These are phyloP conservation scores for Neurospora discreta DNA, from an alignment of 495 filamentous ascomycete species.

Conservation along the genomic window DNA sequence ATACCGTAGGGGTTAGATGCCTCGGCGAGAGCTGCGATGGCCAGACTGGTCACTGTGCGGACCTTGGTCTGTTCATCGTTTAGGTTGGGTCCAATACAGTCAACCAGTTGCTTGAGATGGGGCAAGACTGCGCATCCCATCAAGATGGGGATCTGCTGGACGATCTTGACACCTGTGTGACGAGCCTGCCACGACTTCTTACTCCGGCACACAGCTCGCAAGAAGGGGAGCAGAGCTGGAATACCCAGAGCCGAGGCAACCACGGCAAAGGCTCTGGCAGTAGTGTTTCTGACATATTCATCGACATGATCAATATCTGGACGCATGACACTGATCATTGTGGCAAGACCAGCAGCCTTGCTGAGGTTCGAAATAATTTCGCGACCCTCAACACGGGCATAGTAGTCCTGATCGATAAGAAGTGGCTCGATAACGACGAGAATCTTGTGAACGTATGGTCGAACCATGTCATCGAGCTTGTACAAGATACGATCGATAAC, in stretches of 20 bases:
- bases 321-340: conserved; percentile 98
- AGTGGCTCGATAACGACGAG: conserved; percentile 97
- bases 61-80: conserved; percentile 98
- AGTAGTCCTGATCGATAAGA: conserved; percentile 98
- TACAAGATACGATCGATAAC: conserved; percentile 98
- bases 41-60: conserved; percentile 85
- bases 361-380: conserved; percentile 97
- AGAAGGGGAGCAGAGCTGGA: conserved; percentile 86
- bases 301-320: conserved; percentile 98
- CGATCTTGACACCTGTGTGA: conserved; percentile 98
- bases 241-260: conserved; percentile 96
- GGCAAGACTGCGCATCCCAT: conserved; percentile 98
- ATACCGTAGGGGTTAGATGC: conserved; percentile 98
- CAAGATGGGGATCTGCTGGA: conserved; percentile 98
- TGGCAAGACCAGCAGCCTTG: conserved; percentile 93
- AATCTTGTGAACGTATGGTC: conserved; percentile 96
- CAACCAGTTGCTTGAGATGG: conserved; percentile 90
- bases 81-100: conserved; percentile 90
- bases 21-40: conserved; percentile 92
- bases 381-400: conserved; percentile 93
- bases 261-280: conserved; percentile 92
- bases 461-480: conserved; percentile 94
- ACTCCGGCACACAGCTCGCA: conserved; percentile 88
- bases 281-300: conserved; percentile 99
- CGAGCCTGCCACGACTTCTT: conserved; percentile 99